Base-by-base conservation (phyloP, 2,329 filamentous ascomycete genomes). In the Monilinia vaccinii-corymbosi region DNA sequence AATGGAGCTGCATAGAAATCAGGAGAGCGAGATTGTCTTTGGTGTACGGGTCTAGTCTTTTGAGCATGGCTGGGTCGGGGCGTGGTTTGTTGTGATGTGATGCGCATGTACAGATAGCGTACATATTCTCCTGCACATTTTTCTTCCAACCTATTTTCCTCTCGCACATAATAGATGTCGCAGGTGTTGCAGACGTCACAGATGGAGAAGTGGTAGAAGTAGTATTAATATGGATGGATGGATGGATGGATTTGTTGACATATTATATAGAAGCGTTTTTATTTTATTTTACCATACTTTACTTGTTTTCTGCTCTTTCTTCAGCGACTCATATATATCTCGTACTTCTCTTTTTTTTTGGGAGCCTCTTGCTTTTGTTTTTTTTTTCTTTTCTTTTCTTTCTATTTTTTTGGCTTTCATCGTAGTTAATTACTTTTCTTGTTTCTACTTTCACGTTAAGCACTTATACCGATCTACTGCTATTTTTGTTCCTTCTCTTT, bases 71-170 rank as follows among this genome's bases (percentile, higher is more conserved):
- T 23, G 9, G 56, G 47, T 32, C 23, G 18, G 7, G 31, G 25
- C 25, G 31, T 52, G 38, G 21, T 23, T 34, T 34, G 34, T 25
- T 50, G 45, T 25, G n/a, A 36, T 34, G 21, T 34, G 28, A 25
- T 49, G 32, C 18, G 42, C 34, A 21, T 57, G 55, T 57, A 57
- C 55, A 57, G 38, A 53, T 57, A 50, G 32, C 45, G 55, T 49
- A 49, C 42, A 31, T 31, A 48, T 50, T 48, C 34, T 57, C 34
- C 49, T 57, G 45, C 40, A 57, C 55, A 55, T 32, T 32, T 44
- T 55, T 45, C 31, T 55, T 55, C 31, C 13, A 23, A 44, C 11
- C 32, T 45, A 44, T 32, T 23, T 45, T 18, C 45, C 28, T 28
- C 51, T 44, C 21, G 25, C 38, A 10, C n/a, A 28, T 52, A 23